Conservation (phyloP, 1,284 basidiomycete genomes). For the Rhizopogon hawkerae region DNA sequence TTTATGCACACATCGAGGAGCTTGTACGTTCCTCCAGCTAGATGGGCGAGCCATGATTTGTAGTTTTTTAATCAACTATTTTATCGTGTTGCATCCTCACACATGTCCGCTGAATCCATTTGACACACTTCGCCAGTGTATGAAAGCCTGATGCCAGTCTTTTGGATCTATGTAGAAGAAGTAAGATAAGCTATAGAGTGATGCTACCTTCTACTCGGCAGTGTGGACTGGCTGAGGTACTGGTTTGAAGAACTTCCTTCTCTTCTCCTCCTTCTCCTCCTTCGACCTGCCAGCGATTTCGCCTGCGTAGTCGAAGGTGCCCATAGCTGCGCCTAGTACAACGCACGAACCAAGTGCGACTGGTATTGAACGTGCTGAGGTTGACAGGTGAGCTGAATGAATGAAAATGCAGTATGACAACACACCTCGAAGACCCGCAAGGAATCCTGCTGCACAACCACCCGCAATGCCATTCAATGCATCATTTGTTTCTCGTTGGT, state of each 20-base stretch:
- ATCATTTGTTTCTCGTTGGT: conserved; percentile 76
- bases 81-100: neutral
- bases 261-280: conserved; percentile 48
- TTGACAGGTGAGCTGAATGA: conserved; percentile 7
- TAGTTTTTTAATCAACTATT: neutral
- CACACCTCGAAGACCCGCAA: conserved; percentile 77
- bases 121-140: neutral
- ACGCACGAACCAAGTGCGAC: conserved; percentile 77
- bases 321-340: conserved; percentile 73
- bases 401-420: conserved; percentile 5
- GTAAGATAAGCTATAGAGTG: conserved; percentile 2
- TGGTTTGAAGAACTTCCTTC: conserved; percentile 68
- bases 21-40: conserved; percentile 19
- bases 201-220: conserved; percentile 19
- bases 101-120: neutral
- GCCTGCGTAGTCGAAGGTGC: conserved; percentile 79
- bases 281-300: conserved; percentile 40
- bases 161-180: neutral
- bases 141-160: neutral
- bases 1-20: conserved; percentile 30
- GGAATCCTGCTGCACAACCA: conserved; percentile 88
- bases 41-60: neutral
- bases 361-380: conserved; percentile 74
- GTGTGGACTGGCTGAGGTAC: conserved; percentile 24
- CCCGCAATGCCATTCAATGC: conserved; percentile 79